phyloP scores from a whole-genome alignment of 2,329 filamentous ascomycete species.

The Didymella segeticola region DNA sequence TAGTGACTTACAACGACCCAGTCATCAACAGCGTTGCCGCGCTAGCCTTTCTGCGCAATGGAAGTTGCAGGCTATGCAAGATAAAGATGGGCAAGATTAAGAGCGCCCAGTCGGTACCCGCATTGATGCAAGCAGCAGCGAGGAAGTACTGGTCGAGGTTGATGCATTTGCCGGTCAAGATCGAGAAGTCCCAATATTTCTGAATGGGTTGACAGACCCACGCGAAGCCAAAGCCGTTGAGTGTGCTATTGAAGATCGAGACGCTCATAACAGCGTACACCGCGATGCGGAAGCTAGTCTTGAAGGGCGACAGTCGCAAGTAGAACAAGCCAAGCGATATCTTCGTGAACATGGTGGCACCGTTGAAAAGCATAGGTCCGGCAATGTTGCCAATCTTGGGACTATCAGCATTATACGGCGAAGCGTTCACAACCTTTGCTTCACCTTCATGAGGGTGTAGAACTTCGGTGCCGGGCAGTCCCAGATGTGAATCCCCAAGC shows the following conservation, averaged over 20 bases:
- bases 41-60: slow-evolving; percentile 20
- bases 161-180: slow-evolving; percentile 19
- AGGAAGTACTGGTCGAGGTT: slow-evolving; percentile 22
- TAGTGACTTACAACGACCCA: slow-evolving; percentile 26
- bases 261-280: slow-evolving; percentile 20
- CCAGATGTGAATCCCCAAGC: slow-evolving; percentile 22
- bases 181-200: slow-evolving; percentile 27
- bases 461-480: slow-evolving; percentile 20
- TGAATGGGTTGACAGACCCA: slow-evolving; percentile 26
- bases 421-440: not conserved
- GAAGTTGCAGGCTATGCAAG: slow-evolving; percentile 27
- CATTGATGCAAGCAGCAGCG: slow-evolving; percentile 23
- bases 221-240: slow-evolving; percentile 21
- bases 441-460: slow-evolving; percentile 24
- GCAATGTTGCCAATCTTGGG: slow-evolving; percentile 23
- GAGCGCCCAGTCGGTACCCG: slow-evolving; percentile 19
- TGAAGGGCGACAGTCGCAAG: slow-evolving; percentile 19
- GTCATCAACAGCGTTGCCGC: slow-evolving; percentile 24
- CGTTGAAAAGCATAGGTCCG: slow-evolving; percentile 24
- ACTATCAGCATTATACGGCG: not conserved
- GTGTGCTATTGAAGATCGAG: slow-evolving; percentile 20
- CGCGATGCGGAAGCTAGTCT: slow-evolving; percentile 5
- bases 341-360: slow-evolving; percentile 23
- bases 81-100: slow-evolving; percentile 28
- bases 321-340: slow-evolving; percentile 25